Evolutionary conservation across 768 basidiomycete species (phyloP), one percentile per base, ranked within the genome.

Genomic region (Filobasidium wieringae): DNA sequence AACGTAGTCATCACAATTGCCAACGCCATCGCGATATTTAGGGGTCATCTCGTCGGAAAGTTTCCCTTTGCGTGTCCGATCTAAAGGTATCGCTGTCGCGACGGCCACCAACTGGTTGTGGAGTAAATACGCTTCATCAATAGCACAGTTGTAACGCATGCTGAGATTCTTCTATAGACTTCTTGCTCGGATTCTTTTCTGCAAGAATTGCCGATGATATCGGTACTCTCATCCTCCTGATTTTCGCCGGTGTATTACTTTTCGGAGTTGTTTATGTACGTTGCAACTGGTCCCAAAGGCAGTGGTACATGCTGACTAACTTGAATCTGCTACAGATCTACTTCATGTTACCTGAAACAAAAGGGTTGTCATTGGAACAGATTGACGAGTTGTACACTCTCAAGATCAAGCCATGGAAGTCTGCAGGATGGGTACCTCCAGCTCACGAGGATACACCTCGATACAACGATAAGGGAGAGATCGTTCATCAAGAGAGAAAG

Each of bases 31-130:
- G n/a, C n/a, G n/a, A n/a, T n/a, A n/a, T n/a, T n/a, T n/a, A n/a
- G 63, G 64, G 64, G 59, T 61, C 7, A 57, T 60, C 54, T 59
- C 57, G 15, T 55, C 58, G 52, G 85, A 87, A 76, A 83, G 81
- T 19, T 88, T 87, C 80, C 87, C 86, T 14, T 80, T 88, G 24
- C 82, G 85, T 47, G 84, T 88, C 43, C 80, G 86, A 57, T 80
- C 87, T 6, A 87, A 87, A 71, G 77, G 80, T 63, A 87, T 88
- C 66, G 86, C 86, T 0, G 76, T 87, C n/a, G 84, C 84, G 8
- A 83, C 82, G 39, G 79, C 79, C 0, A 76, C 79, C 27, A 74
- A 80, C 78, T 80, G 67, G 61, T 75, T 76, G 7, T 70, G 66
- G 67, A 66, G 59, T 60, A 43, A 37, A 54, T 56, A 7, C 58